Conservation (phyloP, 257 asterid genomes). For the Gentiana straminea region DNA sequence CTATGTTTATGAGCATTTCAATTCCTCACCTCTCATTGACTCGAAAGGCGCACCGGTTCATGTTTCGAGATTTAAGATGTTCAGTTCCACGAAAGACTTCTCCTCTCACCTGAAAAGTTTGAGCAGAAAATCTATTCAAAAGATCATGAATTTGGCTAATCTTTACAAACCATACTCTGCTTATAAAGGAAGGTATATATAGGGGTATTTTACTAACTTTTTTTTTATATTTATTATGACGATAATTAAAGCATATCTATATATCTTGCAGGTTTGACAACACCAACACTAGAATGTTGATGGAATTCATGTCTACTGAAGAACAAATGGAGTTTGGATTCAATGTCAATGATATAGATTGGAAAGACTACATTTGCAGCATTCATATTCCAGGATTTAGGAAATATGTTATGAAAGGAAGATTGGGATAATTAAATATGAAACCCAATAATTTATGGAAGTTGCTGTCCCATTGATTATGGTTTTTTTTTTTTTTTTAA, state of each 20-base stretch:
- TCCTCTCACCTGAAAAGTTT: slow-evolving; percentile 72
- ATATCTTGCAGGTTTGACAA: slow-evolving; percentile 66
- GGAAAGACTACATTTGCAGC: slow-evolving; percentile 77
- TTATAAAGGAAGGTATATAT: slow-evolving; percentile 71
- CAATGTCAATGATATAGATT: slow-evolving; percentile 75
- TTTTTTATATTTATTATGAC: neutral
- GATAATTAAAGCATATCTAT: neutral
- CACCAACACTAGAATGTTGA: slow-evolving; percentile 67
- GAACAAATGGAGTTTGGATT: slow-evolving; percentile 64
- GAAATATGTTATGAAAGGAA: slow-evolving; percentile 90
- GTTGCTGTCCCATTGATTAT: neutral
- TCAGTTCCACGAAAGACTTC: slow-evolving; percentile 81
- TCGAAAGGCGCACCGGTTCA: slow-evolving; percentile 56
- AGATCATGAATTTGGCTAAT: slow-evolving; percentile 68
- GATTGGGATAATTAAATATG: slow-evolving; percentile 12
- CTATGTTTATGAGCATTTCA: slow-evolving; percentile 62
- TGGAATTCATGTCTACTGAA: slow-evolving; percentile 64
- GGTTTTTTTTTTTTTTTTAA: too few species aligned
- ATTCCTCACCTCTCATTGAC: slow-evolving; percentile 50
- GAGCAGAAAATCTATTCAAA: slow-evolving; percentile 79
- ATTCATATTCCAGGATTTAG: slow-evolving; percentile 90
- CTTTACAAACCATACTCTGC: slow-evolving; percentile 82
- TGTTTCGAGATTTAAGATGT: slow-evolving; percentile 70
- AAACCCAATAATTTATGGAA: slow-evolving; percentile 18
- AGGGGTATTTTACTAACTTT: neutral